phyloP scores from a whole-genome alignment of 2,329 filamentous ascomycete genomes.

The Curvularia sp. region DNA sequence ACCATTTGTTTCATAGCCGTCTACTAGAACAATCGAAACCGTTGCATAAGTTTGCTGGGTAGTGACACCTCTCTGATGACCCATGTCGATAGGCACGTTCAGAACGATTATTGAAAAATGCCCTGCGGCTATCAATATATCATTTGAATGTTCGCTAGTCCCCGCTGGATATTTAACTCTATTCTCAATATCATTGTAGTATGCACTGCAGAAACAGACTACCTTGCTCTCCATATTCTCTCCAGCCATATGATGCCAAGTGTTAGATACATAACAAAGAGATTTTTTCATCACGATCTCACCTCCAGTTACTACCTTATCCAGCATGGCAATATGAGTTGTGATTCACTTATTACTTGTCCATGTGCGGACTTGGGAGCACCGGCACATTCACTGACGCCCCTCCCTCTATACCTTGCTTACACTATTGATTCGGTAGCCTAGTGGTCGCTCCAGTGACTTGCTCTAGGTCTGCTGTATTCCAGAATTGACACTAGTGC shows the following conservation, averaged over 20 bases:
- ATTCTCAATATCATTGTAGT: neutral
- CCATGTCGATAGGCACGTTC: neutral
- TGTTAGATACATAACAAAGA: neutral
- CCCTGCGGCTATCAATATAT: neutral
- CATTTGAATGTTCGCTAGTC: neutral
- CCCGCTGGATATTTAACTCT: neutral
- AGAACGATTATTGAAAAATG: neutral
- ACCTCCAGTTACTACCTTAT: neutral
- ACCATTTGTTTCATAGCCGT: neutral
- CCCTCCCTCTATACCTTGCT: neutral
- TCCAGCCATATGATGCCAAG: neutral
- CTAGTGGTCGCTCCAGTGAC: neutral
- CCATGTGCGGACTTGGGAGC: neutral
- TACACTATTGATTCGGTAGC: neutral
- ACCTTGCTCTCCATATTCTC: neutral
- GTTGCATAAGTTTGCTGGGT: neutral
- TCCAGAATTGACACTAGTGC: neutral
- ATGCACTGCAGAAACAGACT: neutral
- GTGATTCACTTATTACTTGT: neutral
- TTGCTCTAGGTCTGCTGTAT: neutral
- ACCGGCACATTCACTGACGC: neutral
- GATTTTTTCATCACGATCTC: neutral
- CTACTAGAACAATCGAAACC: neutral
- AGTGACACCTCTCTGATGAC: neutral
- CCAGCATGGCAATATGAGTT: neutral